Percentiles rank a stretch among this genome's conserved stretches.
These are phyloP conservation scores for Euclidium syriacum DNA, from an alignment of 345 rosid species.

Conservation along the genomic window DNA sequence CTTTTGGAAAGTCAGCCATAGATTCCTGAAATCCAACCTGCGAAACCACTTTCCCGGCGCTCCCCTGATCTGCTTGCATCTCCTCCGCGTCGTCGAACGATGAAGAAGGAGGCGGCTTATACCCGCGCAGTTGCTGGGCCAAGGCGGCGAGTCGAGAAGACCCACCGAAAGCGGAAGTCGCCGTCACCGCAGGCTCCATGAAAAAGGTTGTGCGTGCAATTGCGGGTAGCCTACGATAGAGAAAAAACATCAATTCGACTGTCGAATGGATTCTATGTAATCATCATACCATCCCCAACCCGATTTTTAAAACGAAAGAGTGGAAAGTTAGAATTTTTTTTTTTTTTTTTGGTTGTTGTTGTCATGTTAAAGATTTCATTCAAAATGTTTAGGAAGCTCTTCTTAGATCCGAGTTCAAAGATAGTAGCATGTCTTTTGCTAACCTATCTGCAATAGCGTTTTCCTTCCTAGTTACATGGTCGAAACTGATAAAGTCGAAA, in stretches of 20 bases:
- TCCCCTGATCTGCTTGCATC: slow-evolving; percentile 36
- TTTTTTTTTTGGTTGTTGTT: too few species aligned
- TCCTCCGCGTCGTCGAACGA: slow-evolving; percentile 48
- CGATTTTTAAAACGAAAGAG: too few species aligned
- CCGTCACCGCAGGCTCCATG: slow-evolving; percentile 41
- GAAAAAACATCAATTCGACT: slow-evolving; percentile 35
- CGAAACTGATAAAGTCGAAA: too few species aligned
- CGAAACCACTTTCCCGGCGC: slow-evolving; percentile 63
- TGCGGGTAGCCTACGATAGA: slow-evolving; percentile 34
- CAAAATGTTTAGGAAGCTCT: too few species aligned
- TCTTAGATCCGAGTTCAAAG: too few species aligned
- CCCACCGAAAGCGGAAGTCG: slow-evolving; percentile 21
- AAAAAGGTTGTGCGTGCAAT: slow-evolving; percentile 15
- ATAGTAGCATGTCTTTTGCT: too few species aligned
- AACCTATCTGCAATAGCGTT: too few species aligned
- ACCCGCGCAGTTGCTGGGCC: slow-evolving; percentile 69
- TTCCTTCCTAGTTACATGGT: too few species aligned
- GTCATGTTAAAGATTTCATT: too few species aligned
- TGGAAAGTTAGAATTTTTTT: too few species aligned
- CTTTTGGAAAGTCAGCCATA: slow-evolving; percentile 36
- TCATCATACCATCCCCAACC: too few species aligned
- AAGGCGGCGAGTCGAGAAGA: slow-evolving; percentile 43
- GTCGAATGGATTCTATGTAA: neutral
- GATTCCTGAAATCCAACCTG: slow-evolving; percentile 87
- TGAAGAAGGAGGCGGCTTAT: slow-evolving; percentile 54